Conservation (phyloP, 805 yeast genomes). For the Barnettozyma botsteinii region DNA sequence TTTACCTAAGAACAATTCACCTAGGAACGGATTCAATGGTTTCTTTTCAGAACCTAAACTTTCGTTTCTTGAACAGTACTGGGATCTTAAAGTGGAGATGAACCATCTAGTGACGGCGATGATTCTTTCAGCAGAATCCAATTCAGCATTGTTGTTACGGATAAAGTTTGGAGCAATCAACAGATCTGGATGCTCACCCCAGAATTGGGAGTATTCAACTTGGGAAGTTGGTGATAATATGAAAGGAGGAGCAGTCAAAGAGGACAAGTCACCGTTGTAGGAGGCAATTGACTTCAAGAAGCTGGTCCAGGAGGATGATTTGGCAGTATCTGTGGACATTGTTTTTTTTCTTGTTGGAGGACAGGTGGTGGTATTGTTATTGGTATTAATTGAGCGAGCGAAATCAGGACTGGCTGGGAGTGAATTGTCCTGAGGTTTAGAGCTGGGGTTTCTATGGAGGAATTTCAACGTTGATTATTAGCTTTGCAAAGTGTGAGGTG, state of each 20-base stretch:
- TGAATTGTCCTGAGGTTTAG: no score
- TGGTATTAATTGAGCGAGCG: no score
- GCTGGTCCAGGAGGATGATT: slow-evolving; percentile 74
- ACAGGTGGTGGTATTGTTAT: no score
- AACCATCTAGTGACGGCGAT: slow-evolving; percentile 87
- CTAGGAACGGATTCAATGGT: slow-evolving; percentile 93
- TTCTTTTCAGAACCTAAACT: slow-evolving; percentile 93
- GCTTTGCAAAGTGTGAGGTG: no score
- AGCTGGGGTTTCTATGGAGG: no score
- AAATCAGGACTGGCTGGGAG: no score
- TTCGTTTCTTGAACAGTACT: slow-evolving; percentile 90
- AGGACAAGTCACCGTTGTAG: slow-evolving; percentile 88
- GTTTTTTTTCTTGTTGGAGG: no score
- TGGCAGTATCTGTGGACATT: slow-evolving; percentile 30
- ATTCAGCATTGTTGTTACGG: slow-evolving; percentile 34
- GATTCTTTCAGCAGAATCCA: slow-evolving; percentile 57
- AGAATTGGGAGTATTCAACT: slow-evolving; percentile 88
- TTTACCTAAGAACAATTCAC: slow-evolving; percentile 88
- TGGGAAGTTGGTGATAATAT: slow-evolving; percentile 86
- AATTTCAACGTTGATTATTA: no score
- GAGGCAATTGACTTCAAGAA: slow-evolving; percentile 87
- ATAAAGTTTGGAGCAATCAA: slow-evolving; percentile 65
- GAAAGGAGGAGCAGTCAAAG: slow-evolving; percentile 96
- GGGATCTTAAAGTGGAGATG: slow-evolving; percentile 84
- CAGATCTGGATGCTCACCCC: slow-evolving; percentile 90